Evolutionary conservation across 352 stramenopile genomes (phyloP).

Genomic region (Phytophthora meadii): DNA sequence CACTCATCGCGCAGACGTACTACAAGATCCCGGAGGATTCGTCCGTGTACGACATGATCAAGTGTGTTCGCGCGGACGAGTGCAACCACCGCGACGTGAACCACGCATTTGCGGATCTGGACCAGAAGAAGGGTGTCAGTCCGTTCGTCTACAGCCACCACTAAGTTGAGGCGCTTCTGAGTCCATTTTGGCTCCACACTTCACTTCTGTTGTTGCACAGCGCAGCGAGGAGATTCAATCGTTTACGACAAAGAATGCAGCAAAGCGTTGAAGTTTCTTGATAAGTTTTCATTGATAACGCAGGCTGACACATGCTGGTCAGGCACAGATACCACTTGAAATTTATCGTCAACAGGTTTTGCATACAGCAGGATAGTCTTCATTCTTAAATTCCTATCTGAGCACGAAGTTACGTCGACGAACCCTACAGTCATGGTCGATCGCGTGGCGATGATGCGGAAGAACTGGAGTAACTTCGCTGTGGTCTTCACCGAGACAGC

Average conservation of each 20-base stretch:
- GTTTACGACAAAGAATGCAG: background rate
- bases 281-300: background rate
- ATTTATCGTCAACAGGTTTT: background rate
- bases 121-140: constrained; percentile 60
- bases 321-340: background rate
- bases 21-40: constrained; percentile 84
- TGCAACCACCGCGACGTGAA: constrained; percentile 85
- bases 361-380: background rate
- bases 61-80: constrained; percentile 90
- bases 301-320: background rate
- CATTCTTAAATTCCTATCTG: background rate
- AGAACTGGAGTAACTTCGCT: constrained; percentile 45
- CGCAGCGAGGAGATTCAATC: no score
- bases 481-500: constrained; percentile 47
- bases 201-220: background rate
- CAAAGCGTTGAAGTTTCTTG: constrained; percentile 1
- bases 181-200: no score
- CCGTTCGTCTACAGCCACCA: constrained; percentile 42
- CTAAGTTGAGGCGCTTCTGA: background rate
- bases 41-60: constrained; percentile 84
- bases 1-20: constrained; percentile 86
- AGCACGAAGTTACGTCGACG: background rate
- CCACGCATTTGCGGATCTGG: constrained; percentile 70
- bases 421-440: constrained; percentile 2
- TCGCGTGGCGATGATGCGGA: constrained; percentile 21